Base-by-base conservation (phyloP, 371 early-diverging fungal genomes). In the Lichtheimia ramosa region DNA sequence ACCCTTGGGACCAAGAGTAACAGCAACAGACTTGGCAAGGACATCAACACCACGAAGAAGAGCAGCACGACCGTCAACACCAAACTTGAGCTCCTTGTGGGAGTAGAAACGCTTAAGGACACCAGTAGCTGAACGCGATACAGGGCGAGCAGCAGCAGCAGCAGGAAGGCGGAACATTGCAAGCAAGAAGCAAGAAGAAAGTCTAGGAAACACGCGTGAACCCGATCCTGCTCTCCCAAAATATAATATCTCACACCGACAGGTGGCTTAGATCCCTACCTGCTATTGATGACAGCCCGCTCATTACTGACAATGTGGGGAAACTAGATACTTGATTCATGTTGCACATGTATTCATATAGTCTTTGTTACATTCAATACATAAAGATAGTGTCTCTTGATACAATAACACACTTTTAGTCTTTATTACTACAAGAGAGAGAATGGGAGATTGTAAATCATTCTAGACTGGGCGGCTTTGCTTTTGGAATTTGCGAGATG, bases 1-100 rank as follows among this genome's bases (percentile, higher is more conserved):
- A 62, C 98, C 98, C 86, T 96, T 96, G 62, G 98, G 98, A 55
- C 98, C 98, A 42, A 98, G 88, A 46, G 98, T 98, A 66, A 95
- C 95, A 43, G 98, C 98, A 28, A 98, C 98, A 27, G 98, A 97
- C 75, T 91, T 92, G 71, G 98, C 96, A 55, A 98, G 91, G 43
- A 94, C 79, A 65, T 98, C 96, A 54, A 97, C 97, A 81, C 98
- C 98, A 65, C 83, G 82, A 54, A 96, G 90, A 54, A 98, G 85
- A 51, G 85, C 83, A 70, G 94, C 93, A 69, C 98, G 89, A 63
- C 95, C 98, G 53, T 96, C 96, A 66, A 94, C 92, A 55, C 97
- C 97, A 79, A 97, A 98, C 71, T 83, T 76, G 74, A 98, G 84
- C 74, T 95, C 96, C 87, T 98, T 98, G 87, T 96, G 96, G 48